phyloP scores from a whole-genome alignment of 768 basidiomycete genomes.

The Suillus tomentosus region DNA sequence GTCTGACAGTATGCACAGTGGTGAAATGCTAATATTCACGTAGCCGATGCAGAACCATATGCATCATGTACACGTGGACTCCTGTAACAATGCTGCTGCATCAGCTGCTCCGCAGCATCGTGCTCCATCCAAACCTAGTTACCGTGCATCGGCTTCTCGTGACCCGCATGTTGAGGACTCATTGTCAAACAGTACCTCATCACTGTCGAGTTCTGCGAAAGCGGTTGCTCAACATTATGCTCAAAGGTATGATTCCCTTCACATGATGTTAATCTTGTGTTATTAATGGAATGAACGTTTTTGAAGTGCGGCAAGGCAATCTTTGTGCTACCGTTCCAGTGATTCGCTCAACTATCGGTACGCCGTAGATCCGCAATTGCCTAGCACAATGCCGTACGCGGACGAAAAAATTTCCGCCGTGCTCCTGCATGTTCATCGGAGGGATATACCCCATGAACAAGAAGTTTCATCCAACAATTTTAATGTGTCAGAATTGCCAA shows the following conservation, averaged over 20 bases:
- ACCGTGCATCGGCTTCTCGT: not conserved
- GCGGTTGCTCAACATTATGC: not conserved
- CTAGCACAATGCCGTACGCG: not conserved
- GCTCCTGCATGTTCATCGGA: not conserved
- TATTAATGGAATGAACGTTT: not conserved
- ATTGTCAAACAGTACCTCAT: not conserved
- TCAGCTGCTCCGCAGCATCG: not conserved
- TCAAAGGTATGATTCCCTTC: not conserved
- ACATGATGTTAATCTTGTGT: not conserved
- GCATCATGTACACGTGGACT: not conserved
- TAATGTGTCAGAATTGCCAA: not conserved
- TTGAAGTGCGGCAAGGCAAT: not conserved
- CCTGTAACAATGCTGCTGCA: not conserved
- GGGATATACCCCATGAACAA: not conserved
- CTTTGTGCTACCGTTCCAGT: not conserved
- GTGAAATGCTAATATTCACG: not conserved
- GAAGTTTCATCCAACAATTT: not conserved
- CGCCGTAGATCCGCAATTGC: not conserved
- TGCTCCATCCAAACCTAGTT: not conserved
- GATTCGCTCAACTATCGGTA: not conserved
- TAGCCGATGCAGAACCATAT: not conserved
- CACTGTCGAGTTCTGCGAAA: not conserved
- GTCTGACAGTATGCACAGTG: not conserved
- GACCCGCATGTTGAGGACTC: not conserved
- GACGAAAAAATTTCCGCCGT: not conserved